A percentile compares a stretch with the other conserved stretches of the same genome.
Evolutionary conservation across 176 grass and related monocot genomes (phyloP).

Genomic region (Ananas comosus): DNA sequence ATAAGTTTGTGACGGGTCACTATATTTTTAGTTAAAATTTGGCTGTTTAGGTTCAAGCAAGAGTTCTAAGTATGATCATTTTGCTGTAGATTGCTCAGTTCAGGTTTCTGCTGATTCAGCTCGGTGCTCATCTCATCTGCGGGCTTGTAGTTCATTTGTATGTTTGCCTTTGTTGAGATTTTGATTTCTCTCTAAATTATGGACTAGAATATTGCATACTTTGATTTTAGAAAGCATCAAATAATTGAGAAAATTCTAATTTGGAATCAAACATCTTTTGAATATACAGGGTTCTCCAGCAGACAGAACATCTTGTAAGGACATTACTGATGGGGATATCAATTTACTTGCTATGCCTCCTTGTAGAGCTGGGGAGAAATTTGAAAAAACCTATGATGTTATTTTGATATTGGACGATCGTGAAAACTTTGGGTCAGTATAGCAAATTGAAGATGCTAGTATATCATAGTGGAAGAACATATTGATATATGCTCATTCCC

Average conservation of each 20-base stretch:
- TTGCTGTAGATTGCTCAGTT: slow-evolving; percentile 11
- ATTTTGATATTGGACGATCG: slow-evolving; percentile 81
- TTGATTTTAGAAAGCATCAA: background rate
- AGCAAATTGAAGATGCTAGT: slow-evolving; percentile 1
- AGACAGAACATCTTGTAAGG: slow-evolving; percentile 27
- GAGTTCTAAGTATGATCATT: background rate
- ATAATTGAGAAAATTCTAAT: background rate
- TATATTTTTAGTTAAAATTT: background rate
- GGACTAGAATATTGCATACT: background rate
- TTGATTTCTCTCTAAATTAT: background rate
- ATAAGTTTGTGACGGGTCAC: background rate
- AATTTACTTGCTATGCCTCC: slow-evolving; percentile 74
- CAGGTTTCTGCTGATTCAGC: slow-evolving; percentile 19
- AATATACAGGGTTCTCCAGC: slow-evolving; percentile 30
- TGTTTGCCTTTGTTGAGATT: slow-evolving; percentile 1
- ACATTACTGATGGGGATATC: slow-evolving; percentile 6
- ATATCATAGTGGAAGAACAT: background rate
- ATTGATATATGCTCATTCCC: background rate
- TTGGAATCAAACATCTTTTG: slow-evolving; percentile 8
- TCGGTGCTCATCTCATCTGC: slow-evolving; percentile 27
- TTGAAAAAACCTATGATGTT: slow-evolving; percentile 73
- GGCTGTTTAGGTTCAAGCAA: slow-evolving; percentile 28
- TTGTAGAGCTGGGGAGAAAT: slow-evolving; percentile 40
- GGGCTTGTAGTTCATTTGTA: slow-evolving; percentile 43
- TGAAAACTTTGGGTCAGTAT: slow-evolving; percentile 79